Evolutionary conservation across 2,329 filamentous ascomycete genomes (phyloP).

Genomic region (Aspergillus sp.): DNA sequence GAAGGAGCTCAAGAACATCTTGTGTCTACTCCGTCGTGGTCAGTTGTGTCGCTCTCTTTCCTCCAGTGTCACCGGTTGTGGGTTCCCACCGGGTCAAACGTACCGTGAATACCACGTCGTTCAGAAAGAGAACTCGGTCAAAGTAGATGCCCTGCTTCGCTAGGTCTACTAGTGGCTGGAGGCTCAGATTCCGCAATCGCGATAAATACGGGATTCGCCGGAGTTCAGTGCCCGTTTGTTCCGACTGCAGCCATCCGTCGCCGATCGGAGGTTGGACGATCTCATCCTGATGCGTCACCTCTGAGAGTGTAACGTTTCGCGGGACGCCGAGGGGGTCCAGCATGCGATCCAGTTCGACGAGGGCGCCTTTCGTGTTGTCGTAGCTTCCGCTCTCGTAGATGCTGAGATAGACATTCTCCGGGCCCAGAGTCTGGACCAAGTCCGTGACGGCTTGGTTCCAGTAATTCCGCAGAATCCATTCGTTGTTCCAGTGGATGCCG

Average conservation of each 20-base stretch:
- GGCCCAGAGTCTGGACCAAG: neutral
- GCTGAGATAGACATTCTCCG: neutral
- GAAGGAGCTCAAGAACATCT: neutral
- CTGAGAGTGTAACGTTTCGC: neutral
- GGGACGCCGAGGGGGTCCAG: neutral
- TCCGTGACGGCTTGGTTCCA: neutral
- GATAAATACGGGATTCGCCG: neutral
- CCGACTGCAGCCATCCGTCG: neutral
- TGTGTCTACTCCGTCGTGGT: neutral
- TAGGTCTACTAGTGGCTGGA: neutral
- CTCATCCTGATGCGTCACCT: neutral
- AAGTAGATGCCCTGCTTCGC: conserved; percentile 1
- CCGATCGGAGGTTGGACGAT: neutral
- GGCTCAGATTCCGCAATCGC: neutral
- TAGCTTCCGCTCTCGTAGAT: conserved; percentile 2
- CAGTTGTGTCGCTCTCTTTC: neutral
- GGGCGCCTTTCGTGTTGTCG: neutral
- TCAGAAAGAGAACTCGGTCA: neutral
- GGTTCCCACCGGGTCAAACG: neutral
- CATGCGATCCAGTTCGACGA: neutral
- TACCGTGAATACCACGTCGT: conserved; percentile 1
- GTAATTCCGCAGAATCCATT: neutral
- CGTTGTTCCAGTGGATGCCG: neutral
- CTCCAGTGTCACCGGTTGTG: neutral
- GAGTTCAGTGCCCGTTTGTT: neutral